phyloP scores from a whole-genome alignment of 1,284 basidiomycete species.

The Coniferiporia weirii region DNA sequence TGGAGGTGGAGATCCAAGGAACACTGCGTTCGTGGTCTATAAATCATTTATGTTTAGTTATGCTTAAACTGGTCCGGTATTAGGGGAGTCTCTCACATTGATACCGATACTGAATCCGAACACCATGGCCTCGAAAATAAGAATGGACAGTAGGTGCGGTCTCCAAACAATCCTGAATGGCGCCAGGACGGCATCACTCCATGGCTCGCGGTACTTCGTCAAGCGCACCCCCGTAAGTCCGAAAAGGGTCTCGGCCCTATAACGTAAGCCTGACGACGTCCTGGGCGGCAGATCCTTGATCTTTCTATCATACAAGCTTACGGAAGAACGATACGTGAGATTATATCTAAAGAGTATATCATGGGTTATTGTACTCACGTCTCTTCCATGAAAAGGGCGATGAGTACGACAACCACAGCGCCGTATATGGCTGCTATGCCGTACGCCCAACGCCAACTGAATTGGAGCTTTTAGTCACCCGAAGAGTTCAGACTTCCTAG shows the following conservation, averaged over 20 bases:
- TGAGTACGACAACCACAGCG: constrained; percentile 29
- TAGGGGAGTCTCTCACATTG: constrained; percentile 42
- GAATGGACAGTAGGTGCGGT: constrained; percentile 52
- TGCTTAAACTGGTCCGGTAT: too few species aligned
- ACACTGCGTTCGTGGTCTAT: constrained; percentile 66
- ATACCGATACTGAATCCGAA: constrained; percentile 72
- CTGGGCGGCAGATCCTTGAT: constrained; percentile 44
- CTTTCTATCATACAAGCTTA: constrained; percentile 64
- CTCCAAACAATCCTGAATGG: constrained; percentile 57
- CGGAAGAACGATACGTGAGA: background rate
- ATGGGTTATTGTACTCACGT: constrained; percentile 21
- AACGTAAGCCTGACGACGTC: constrained; percentile 41
- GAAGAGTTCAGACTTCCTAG: too few species aligned
- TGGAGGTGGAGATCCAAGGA: constrained; percentile 53
- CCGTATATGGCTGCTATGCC: constrained; percentile 36
- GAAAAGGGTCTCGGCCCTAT: constrained; percentile 56
- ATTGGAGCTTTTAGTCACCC: constrained; percentile 1
- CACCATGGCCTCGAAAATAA: constrained; percentile 55
- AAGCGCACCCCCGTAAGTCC: constrained; percentile 62
- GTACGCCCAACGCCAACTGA: constrained; percentile 68
- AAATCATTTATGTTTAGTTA: background rate
- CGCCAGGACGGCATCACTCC: constrained; percentile 42
- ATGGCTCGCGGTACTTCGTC: constrained; percentile 53
- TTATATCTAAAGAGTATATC: background rate
- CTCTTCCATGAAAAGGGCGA: constrained; percentile 32